Conservation (phyloP, 345 rosid genomes). For the Excoecaria agallocha region DNA sequence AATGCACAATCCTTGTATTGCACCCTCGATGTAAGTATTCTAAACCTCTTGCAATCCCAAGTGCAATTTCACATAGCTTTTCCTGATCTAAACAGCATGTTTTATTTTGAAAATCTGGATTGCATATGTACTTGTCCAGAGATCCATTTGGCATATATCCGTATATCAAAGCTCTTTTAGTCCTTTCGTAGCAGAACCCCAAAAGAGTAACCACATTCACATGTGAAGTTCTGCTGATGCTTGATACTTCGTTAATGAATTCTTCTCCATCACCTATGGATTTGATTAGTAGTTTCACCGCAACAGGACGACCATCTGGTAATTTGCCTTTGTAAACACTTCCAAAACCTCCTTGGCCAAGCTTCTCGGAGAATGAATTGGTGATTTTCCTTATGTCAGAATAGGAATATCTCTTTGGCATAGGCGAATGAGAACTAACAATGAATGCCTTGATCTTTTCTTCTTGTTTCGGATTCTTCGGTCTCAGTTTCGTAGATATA, state of each 20-base stretch:
- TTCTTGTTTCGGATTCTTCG: not conserved
- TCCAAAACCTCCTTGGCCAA: slow-evolving; percentile 38
- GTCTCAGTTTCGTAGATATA: not conserved
- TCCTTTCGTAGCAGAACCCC: slow-evolving; percentile 41
- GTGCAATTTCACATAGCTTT: slow-evolving; percentile 4
- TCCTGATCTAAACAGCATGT: not conserved
- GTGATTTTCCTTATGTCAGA: slow-evolving; percentile 32
- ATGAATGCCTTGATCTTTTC: slow-evolving; percentile 17
- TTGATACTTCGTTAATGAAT: slow-evolving; percentile 47
- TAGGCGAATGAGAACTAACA: not conserved
- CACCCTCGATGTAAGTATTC: slow-evolving; percentile 26
- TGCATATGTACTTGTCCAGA: slow-evolving; percentile 24
- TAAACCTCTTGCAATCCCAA: slow-evolving; percentile 18
- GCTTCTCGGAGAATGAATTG: slow-evolving; percentile 11
- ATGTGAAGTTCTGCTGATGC: slow-evolving; percentile 48
- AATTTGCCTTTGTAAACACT: slow-evolving; percentile 33
- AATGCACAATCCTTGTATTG: slow-evolving; percentile 27
- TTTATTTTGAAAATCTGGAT: not conserved
- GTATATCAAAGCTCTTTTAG: slow-evolving; percentile 35
- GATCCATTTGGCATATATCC: slow-evolving; percentile 44
- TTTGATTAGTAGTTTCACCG: slow-evolving; percentile 26
- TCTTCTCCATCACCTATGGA: slow-evolving; percentile 30
- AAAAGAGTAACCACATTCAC: slow-evolving; percentile 39
- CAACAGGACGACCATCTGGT: slow-evolving; percentile 23
- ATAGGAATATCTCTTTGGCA: slow-evolving; percentile 18